Conservation (phyloP, 192 early-diverging fungal genomes). For the Coemansia sp. region DNA sequence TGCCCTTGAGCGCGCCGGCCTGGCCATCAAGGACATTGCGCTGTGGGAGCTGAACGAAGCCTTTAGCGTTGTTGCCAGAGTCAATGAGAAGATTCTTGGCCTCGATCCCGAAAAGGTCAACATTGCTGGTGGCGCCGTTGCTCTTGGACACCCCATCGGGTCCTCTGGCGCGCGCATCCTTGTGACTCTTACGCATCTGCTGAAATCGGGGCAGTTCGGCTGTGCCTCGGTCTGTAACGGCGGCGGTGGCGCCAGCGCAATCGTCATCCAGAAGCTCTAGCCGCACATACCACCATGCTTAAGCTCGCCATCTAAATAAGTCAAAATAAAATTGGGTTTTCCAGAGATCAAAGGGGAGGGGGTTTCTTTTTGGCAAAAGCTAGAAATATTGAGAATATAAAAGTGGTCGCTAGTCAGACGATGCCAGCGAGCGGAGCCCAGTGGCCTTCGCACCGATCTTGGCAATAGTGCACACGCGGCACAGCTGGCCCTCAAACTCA, state of each 20-base stretch:
- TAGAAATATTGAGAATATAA: background rate
- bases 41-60: conserved; percentile 98
- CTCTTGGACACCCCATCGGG: conserved; percentile 80
- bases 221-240: conserved; percentile 83
- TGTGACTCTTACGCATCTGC: conserved; percentile 76
- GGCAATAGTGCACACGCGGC: conserved; percentile 84
- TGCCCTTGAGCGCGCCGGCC: conserved; percentile 83
- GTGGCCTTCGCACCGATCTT: conserved; percentile 75
- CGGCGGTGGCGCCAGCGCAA: conserved; percentile 69
- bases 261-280: conserved; percentile 63
- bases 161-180: conserved; percentile 80
- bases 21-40: conserved; percentile 80
- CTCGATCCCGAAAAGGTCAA: conserved; percentile 71
- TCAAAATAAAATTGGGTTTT: background rate
- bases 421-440: conserved; percentile 59
- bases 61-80: conserved; percentile 88
- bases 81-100: conserved; percentile 85
- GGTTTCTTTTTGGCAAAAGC: conserved; percentile 1
- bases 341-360: background rate
- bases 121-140: conserved; percentile 79
- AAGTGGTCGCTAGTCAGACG: conserved; percentile 4
- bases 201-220: conserved; percentile 80
- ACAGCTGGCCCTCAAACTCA: conserved; percentile 74
- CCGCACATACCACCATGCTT: conserved; percentile 13
- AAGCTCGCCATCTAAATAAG: background rate